A percentile compares a stretch with the other conserved stretches of the same genome.
Evolutionary conservation across 257 asterid species (phyloP).

Genomic region (Salvia splendens): DNA sequence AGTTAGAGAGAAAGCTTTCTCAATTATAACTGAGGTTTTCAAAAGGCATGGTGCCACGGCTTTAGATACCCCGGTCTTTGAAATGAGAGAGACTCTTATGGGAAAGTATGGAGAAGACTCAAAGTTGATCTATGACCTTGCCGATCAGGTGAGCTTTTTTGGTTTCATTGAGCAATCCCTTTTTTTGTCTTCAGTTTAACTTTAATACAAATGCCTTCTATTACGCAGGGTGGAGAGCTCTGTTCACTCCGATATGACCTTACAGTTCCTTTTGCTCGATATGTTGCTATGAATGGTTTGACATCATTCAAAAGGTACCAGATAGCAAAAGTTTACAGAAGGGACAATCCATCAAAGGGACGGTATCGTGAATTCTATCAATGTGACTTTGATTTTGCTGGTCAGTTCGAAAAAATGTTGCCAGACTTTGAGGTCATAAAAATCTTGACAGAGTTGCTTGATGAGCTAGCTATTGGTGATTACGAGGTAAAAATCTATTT

Average conservation of each 20-base stretch:
- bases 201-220: neutral
- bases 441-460: constrained; percentile 81
- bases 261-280: constrained; percentile 93
- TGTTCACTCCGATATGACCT: constrained; percentile 96
- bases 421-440: constrained; percentile 92
- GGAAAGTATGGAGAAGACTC: constrained; percentile 99
- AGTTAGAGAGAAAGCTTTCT: constrained; percentile 74
- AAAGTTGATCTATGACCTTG: constrained; percentile 90
- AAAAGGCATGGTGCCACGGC: constrained; percentile 90
- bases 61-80: constrained; percentile 93
- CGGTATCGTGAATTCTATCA: constrained; percentile 97
- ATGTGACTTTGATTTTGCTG: constrained; percentile 94
- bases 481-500: constrained; percentile 60
- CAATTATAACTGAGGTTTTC: constrained; percentile 71
- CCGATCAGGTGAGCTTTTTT: constrained; percentile 65
- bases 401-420: constrained; percentile 90
- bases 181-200: neutral
- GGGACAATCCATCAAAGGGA: constrained; percentile 98
- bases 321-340: constrained; percentile 91
- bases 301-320: constrained; percentile 92
- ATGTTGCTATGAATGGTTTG: constrained; percentile 86
- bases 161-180: too few species aligned
- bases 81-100: constrained; percentile 92
- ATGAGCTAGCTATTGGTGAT: constrained; percentile 87
- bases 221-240: constrained; percentile 94